Evolutionary conservation across 768 basidiomycete species (phyloP).

Genomic region (Mrakia hoshinonis): DNA sequence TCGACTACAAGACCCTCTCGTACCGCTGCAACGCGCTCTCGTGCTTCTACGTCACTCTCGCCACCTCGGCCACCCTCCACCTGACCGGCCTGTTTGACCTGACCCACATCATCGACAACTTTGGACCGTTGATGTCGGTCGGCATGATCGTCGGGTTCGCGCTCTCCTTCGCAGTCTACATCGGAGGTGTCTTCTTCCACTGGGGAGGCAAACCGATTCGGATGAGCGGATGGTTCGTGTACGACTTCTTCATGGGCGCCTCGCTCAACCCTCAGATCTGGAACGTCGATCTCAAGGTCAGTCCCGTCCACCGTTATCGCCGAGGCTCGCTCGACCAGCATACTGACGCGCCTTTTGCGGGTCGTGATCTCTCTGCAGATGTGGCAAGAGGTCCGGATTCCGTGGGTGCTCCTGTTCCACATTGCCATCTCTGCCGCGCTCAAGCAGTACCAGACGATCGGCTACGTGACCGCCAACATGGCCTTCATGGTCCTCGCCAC

Average conservation of each 20-base stretch:
- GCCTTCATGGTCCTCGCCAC: constrained; percentile 92
- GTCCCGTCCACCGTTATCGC: constrained; percentile 21
- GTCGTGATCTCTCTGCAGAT: constrained; percentile 4
- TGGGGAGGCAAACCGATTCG: constrained; percentile 64
- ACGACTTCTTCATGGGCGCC: constrained; percentile 48
- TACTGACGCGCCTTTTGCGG: too few relatives aligned
- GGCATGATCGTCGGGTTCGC: constrained; percentile 84
- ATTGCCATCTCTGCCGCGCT: constrained; percentile 82
- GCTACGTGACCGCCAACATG: constrained; percentile 93
- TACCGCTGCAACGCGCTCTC: constrained; percentile 29
- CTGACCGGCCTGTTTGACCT: constrained; percentile 63
- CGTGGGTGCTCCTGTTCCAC: constrained; percentile 94
- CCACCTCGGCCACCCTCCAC: constrained; percentile 19
- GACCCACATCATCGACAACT: constrained; percentile 90
- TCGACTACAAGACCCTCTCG: constrained; percentile 55
- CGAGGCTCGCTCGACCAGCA: too few relatives aligned
- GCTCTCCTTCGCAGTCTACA: constrained; percentile 71
- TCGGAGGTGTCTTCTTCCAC: constrained; percentile 58
- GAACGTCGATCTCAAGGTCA: constrained; percentile 68
- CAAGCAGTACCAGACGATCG: constrained; percentile 88
- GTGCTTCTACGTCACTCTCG: constrained; percentile 26
- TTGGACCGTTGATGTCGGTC: constrained; percentile 90
- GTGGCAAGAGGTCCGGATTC: constrained; percentile 56
- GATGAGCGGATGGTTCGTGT: constrained; percentile 90
- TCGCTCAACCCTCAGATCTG: constrained; percentile 87